These are phyloP conservation scores for Clarireedia homoeocarpa DNA, from an alignment of 2,329 filamentous ascomycete genomes.

Conservation along the genomic window DNA sequence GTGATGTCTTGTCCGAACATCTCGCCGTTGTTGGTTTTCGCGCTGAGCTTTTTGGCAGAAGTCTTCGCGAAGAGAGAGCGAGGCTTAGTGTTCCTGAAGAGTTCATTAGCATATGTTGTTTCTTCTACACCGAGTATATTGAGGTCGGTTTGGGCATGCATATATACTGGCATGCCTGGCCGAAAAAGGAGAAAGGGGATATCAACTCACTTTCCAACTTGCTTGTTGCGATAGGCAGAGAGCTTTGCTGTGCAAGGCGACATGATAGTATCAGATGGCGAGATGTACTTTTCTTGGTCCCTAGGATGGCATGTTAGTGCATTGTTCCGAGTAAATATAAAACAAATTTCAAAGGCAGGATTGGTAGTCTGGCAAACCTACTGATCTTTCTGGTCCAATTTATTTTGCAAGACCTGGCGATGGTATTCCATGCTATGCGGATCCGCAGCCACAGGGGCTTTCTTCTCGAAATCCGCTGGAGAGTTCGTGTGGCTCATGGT, in stretches of 20 bases:
- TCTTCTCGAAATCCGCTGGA: slow-evolving; percentile 18
- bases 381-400: slow-evolving; percentile 56
- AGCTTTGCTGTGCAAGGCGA: slow-evolving; percentile 80
- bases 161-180: neutral
- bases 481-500: slow-evolving; percentile 27
- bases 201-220: slow-evolving; percentile 60
- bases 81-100: slow-evolving; percentile 48
- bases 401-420: slow-evolving; percentile 65
- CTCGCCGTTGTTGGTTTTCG: slow-evolving; percentile 6
- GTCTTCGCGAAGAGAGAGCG: slow-evolving; percentile 61
- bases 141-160: neutral
- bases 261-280: slow-evolving; percentile 83
- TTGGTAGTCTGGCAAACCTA: slow-evolving; percentile 35
- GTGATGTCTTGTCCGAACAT: slow-evolving; percentile 21
- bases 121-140: neutral
- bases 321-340: too few species aligned
- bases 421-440: slow-evolving; percentile 70
- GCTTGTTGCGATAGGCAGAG: slow-evolving; percentile 71
- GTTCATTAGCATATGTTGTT: slow-evolving; percentile 15
- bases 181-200: neutral
- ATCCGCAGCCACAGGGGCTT: slow-evolving; percentile 21
- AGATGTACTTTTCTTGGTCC: slow-evolving; percentile 50
- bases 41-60: slow-evolving; percentile 52
- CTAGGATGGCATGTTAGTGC: slow-evolving; percentile 10
- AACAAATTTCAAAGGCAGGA: neutral